Base-by-base conservation (phyloP, 805 yeast genomes). In the Zygosaccharomyces lentus region DNA sequence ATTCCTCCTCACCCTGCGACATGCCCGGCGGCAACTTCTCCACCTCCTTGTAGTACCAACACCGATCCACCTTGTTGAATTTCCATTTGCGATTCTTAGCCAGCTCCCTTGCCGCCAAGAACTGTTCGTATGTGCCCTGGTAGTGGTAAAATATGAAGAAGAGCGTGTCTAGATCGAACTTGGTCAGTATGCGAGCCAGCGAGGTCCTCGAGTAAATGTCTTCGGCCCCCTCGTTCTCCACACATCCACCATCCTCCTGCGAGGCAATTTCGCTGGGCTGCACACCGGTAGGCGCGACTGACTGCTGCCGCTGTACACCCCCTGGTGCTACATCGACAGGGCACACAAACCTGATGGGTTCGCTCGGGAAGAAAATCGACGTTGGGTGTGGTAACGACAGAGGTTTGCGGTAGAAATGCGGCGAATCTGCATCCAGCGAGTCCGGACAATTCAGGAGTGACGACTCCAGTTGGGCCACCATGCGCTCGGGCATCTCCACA, bases 381-480 rank as follows among this genome's bases (percentile, higher is more conserved):
- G 96, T 87, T 23, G 96, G 96, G 61, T 85, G 95, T 44, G 95
- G 95, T 54, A 81, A 80, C 17, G 77, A 75, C 6, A 97, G 91
- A 40, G 76, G 78, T 62, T 88, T 58, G 82, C 62, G 77, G 76
- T 64, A 64, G 10, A 59, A 58, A 34, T 61, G 64, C 50, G 83
- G 77, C 13, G 97, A 96, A 58, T 91, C 97, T 2, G 95, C 83
- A 62, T 91, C 95, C 48, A 82, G 77, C 0, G 98, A 87, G 67
- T 93, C 98, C 0, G 99, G 98, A 63, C 97, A 88, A 58, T 86
- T 85, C 55, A 87, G 71, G 48, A 87, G 72, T 2, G 97, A 89
- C 1, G 84, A 77, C 61, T 87, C 95, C 53, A 91, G 71, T 55
- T 63, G 65, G 27, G 63, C 48, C 17, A 54, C 50, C 58, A 59